Percentiles rank a stretch among this genome's conserved stretches.
Conservation (phyloP, 2,329 filamentous ascomycete genomes). For the Trichothecium sympodiale region DNA sequence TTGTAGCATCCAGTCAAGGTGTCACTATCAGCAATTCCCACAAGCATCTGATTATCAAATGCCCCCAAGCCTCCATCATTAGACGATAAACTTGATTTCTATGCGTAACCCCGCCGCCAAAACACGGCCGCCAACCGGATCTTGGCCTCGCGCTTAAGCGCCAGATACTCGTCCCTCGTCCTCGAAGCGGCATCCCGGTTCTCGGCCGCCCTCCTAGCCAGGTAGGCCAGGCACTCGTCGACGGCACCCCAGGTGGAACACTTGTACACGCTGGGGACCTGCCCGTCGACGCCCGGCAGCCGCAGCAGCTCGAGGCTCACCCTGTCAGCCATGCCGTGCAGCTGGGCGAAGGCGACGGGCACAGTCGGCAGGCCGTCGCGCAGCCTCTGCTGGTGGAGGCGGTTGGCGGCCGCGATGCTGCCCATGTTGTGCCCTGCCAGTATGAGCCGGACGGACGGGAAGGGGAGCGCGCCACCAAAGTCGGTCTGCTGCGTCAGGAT, state of each 20-base stretch:
- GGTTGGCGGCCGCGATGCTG: constrained; percentile 28
- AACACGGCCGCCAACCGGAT: constrained; percentile 15
- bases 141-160: constrained; percentile 16
- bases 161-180: constrained; percentile 17
- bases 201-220: constrained; percentile 24
- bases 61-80: too few relatives aligned
- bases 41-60: too few relatives aligned
- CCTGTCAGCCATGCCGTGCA: constrained; percentile 48
- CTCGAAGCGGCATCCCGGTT: constrained; percentile 24
- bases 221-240: constrained; percentile 25
- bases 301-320: constrained; percentile 38
- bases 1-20: too few relatives aligned
- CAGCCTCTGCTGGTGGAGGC: constrained; percentile 30
- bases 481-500: constrained; percentile 27
- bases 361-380: constrained; percentile 20
- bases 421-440: constrained; percentile 42
- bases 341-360: constrained; percentile 36
- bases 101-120: too few relatives aligned
- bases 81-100: too few relatives aligned
- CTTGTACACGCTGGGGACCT: constrained; percentile 23
- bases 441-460: constrained; percentile 35
- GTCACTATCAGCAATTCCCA: too few relatives aligned
- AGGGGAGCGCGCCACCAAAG: constrained; percentile 26
- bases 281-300: constrained; percentile 13
- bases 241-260: constrained; percentile 28